phyloP scores from a whole-genome alignment of 805 yeast species.

The Wickerhamiella allomyrinae region DNA sequence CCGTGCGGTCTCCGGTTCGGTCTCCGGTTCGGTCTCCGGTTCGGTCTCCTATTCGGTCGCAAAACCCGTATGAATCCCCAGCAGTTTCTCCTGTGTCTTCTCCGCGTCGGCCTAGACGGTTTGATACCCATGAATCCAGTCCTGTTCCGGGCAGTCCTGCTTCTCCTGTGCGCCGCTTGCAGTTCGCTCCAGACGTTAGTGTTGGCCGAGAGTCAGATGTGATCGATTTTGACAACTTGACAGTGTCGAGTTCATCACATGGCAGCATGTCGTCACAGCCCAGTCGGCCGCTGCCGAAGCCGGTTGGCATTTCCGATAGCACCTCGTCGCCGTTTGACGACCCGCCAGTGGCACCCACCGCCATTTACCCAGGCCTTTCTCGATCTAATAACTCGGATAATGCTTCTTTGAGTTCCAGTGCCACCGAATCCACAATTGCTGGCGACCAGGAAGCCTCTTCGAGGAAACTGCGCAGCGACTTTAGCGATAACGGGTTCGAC shows the following conservation, averaged over 20 bases:
- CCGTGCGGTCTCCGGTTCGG: neutral
- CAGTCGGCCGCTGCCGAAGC: neutral
- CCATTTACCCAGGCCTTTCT: neutral
- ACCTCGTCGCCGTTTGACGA: neutral
- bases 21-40: neutral
- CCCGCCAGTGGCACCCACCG: neutral
- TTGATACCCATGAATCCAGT: neutral
- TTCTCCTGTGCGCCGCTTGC: constrained; percentile 1
- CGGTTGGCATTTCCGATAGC: neutral
- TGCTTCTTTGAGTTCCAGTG: neutral
- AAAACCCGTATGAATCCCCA: neutral
- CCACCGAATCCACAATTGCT: neutral
- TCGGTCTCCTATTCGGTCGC: neutral
- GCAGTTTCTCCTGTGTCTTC: neutral
- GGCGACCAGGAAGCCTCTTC: neutral
- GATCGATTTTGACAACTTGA: neutral
- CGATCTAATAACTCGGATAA: neutral
- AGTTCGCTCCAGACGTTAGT: neutral
- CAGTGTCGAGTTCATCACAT: neutral
- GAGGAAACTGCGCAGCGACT: neutral
- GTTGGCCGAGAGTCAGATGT: neutral
- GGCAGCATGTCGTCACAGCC: neutral
- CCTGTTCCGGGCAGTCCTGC: neutral
- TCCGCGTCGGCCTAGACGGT: neutral
- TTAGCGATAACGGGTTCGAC: neutral